Evolutionary conservation across 2,329 filamentous ascomycete species (phyloP).

Genomic region (Dothideomycetes sp.): DNA sequence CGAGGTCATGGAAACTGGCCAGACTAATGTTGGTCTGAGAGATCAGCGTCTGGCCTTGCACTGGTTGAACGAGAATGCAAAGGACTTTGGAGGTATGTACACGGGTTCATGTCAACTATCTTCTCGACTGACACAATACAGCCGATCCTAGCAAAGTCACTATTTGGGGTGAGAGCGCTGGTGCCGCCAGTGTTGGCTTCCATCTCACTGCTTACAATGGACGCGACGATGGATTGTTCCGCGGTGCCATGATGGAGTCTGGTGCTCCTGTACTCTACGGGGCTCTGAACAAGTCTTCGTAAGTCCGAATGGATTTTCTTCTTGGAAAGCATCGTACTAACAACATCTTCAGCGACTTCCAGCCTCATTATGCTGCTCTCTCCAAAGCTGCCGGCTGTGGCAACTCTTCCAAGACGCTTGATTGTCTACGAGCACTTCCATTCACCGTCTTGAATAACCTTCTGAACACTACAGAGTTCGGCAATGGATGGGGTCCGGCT

Average conservation of each 20-base stretch:
- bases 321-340: constrained; percentile 18
- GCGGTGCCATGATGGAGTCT: constrained; percentile 38
- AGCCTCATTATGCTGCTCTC: constrained; percentile 55
- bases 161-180: constrained; percentile 37
- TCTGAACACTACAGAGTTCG: constrained; percentile 27
- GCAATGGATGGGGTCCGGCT: constrained; percentile 32
- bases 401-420: constrained; percentile 46
- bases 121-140: not conserved
- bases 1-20: constrained; percentile 43
- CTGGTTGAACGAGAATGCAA: constrained; percentile 37
- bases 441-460: constrained; percentile 22
- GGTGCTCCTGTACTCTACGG: constrained; percentile 28
- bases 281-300: constrained; percentile 27
- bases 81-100: constrained; percentile 26
- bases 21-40: constrained; percentile 40
- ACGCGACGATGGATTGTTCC: constrained; percentile 40
- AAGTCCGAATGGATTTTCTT: constrained; percentile 26
- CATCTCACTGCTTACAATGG: constrained; percentile 40
- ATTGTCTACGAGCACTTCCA: constrained; percentile 51
- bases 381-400: constrained; percentile 52
- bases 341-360: constrained; percentile 22
- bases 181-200: constrained; percentile 36
- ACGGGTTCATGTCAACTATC: too few relatives aligned
- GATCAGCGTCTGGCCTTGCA: constrained; percentile 38
- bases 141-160: constrained; percentile 34